These are phyloP conservation scores for Cyphellophora attinorum DNA, from an alignment of 2,329 filamentous ascomycete species.

Conservation along the genomic window DNA sequence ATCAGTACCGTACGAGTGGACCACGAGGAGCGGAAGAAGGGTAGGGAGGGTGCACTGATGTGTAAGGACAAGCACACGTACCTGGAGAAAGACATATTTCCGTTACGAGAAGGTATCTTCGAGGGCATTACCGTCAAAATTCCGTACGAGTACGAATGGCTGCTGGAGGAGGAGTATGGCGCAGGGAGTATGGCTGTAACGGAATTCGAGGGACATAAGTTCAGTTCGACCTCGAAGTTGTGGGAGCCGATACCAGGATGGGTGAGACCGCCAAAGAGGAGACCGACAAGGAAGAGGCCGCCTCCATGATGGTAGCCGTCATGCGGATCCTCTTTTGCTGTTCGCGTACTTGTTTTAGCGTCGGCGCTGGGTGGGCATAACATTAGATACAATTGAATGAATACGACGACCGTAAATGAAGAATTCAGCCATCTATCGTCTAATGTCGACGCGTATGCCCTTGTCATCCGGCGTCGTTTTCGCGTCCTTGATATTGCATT, in stretches of 20 bases:
- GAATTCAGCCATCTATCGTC: too few relatives aligned
- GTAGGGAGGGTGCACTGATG: slow-evolving; percentile 35
- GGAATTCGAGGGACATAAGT: slow-evolving; percentile 28
- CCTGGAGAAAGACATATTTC: slow-evolving; percentile 44
- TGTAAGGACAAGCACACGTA: slow-evolving; percentile 51
- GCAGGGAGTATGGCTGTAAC: slow-evolving; percentile 36
- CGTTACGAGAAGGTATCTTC: slow-evolving; percentile 44
- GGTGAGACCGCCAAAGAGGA: background rate
- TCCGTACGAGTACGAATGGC: slow-evolving; percentile 45
- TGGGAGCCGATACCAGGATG: slow-evolving; percentile 11
- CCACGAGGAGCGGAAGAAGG: slow-evolving; percentile 26
- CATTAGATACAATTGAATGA: too few relatives aligned
- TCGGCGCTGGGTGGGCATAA: too few relatives aligned
- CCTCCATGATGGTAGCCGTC: background rate
- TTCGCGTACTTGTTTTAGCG: too few relatives aligned
- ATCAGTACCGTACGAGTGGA: slow-evolving; percentile 48
- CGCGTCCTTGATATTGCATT: too few relatives aligned
- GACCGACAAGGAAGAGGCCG: background rate
- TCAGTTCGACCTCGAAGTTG: slow-evolving; percentile 14
- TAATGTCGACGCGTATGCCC: too few relatives aligned
- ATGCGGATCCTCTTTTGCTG: too few relatives aligned
- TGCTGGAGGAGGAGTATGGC: slow-evolving; percentile 49
- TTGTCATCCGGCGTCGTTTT: too few relatives aligned
- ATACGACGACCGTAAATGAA: too few relatives aligned
- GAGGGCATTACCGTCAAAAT: slow-evolving; percentile 45